A percentile compares a stretch with the other conserved stretches of the same genome.
These are phyloP conservation scores for Komagataea norvegica DNA, from an alignment of 1,139 yeast genomes.

Conservation along the genomic window DNA sequence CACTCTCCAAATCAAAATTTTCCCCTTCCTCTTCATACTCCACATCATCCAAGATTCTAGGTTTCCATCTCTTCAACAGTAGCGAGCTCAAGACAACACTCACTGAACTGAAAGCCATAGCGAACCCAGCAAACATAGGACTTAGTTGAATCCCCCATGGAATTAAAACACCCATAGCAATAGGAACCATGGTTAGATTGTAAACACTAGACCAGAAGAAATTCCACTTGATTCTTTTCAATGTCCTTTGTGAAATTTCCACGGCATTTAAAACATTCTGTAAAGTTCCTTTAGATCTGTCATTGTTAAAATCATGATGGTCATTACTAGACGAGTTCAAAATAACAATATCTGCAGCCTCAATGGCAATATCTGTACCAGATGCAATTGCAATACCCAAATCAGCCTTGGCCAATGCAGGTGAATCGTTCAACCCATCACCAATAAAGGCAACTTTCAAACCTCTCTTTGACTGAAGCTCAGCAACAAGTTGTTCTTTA, in stretches of 20 bases:
- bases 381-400: slow-evolving; percentile 88
- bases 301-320: slow-evolving; percentile 1
- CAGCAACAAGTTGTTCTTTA: slow-evolving; percentile 63
- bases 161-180: slow-evolving; percentile 87
- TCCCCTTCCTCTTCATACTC: slow-evolving; percentile 9
- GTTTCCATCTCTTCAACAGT: slow-evolving; percentile 57
- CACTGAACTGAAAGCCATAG: slow-evolving; percentile 91
- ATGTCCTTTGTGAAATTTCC: slow-evolving; percentile 66
- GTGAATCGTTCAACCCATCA: slow-evolving; percentile 96
- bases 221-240: slow-evolving; percentile 71
- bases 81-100: slow-evolving; percentile 85
- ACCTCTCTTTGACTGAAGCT: slow-evolving; percentile 41
- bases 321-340: slow-evolving; percentile 27
- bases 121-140: slow-evolving; percentile 88
- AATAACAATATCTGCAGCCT: slow-evolving; percentile 93
- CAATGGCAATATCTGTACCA: slow-evolving; percentile 95
- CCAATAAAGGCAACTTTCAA: slow-evolving; percentile 78
- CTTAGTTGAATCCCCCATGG: slow-evolving; percentile 76
- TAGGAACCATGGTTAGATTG: slow-evolving; percentile 84
- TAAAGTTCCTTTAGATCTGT: slow-evolving; percentile 7
- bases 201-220: slow-evolving; percentile 84
- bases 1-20: slow-evolving; percentile 15
- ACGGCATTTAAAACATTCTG: slow-evolving; percentile 57
- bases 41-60: slow-evolving; percentile 32
- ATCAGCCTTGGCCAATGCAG: slow-evolving; percentile 85